A percentile compares a stretch with the other conserved stretches of the same genome.
Conservation (phyloP, 176 grass and related monocot genomes). For the Echinochloa phyllopogon region DNA sequence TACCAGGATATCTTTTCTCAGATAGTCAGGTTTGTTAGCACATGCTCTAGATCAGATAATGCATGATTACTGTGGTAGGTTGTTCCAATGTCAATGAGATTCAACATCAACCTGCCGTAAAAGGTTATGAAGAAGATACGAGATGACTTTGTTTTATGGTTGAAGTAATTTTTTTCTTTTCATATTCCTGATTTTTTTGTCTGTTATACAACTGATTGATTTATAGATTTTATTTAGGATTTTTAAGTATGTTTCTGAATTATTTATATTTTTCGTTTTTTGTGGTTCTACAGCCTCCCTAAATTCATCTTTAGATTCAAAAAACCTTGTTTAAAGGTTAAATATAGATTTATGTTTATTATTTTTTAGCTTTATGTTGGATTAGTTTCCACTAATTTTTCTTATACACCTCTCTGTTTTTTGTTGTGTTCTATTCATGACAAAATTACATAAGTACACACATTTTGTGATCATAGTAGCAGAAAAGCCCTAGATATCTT, state of each 20-base stretch:
- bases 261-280: neutral
- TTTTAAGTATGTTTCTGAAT: neutral
- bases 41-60: neutral
- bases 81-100: constrained; percentile 14
- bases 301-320: neutral
- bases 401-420: neutral
- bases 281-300: neutral
- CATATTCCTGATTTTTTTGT: constrained; percentile 2
- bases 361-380: neutral
- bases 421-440: neutral
- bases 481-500: neutral
- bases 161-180: neutral
- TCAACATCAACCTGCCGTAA: neutral
- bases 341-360: no score
- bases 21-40: neutral
- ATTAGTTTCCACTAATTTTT: neutral
- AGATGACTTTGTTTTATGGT: neutral
- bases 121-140: neutral
- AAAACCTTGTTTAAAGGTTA: no score
- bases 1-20: neutral
- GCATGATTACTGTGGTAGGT: no score
- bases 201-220: neutral
- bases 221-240: neutral
- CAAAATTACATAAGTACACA: neutral
- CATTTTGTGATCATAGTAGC: neutral